These are phyloP conservation scores for Sicyos baderoa DNA, from an alignment of 306 rosid species.

Conservation along the genomic window DNA sequence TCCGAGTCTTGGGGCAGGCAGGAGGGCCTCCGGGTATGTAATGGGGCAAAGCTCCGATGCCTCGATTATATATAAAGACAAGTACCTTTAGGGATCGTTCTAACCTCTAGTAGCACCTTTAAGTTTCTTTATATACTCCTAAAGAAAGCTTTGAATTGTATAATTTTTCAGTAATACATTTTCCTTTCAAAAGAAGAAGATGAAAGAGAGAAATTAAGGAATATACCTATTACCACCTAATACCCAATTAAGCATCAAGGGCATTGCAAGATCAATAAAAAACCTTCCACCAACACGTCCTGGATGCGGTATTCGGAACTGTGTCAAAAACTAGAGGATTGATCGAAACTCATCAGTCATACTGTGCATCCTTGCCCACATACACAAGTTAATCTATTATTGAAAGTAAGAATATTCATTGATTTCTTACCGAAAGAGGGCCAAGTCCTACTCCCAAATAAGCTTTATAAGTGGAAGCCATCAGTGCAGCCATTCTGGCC, in stretches of 20 bases:
- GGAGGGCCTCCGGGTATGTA: too few relatives aligned
- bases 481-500: slow-evolving; percentile 97
- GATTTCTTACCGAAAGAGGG: slow-evolving; percentile 60
- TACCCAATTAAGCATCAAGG: slow-evolving; percentile 91
- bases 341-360: background rate
- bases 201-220: background rate
- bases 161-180: background rate
- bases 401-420: background rate
- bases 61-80: too few relatives aligned
- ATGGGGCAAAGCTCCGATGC: too few relatives aligned
- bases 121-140: background rate
- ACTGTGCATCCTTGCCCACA: background rate
- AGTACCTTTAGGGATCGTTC: background rate
- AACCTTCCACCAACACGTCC: slow-evolving; percentile 87
- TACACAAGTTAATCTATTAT: background rate
- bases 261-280: slow-evolving; percentile 67
- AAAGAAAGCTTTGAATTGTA: background rate
- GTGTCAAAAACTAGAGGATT: slow-evolving; percentile 64
- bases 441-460: slow-evolving; percentile 94
- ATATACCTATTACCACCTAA: slow-evolving; percentile 88
- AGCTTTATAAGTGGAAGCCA: slow-evolving; percentile 93
- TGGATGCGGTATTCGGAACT: slow-evolving; percentile 88
- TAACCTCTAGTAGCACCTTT: background rate
- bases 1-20: too few relatives aligned
- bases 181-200: background rate